These are phyloP conservation scores for Moringa oleifera DNA, from an alignment of 345 rosid genomes.

Conservation along the genomic window DNA sequence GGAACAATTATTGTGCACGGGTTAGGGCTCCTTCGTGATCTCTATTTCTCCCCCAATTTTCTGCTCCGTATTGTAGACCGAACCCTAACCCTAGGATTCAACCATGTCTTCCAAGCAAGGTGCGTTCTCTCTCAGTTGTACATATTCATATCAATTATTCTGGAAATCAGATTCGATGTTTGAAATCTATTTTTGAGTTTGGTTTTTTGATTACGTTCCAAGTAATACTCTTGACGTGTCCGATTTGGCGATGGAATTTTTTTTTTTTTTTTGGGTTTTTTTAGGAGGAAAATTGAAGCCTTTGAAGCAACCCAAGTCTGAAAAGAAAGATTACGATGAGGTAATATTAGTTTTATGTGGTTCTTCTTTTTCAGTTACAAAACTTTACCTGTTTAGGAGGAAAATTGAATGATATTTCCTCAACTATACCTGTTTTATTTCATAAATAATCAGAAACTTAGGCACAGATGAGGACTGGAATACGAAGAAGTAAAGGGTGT, in stretches of 20 bases:
- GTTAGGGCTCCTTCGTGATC: too few relatives aligned
- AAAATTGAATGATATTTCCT: not conserved
- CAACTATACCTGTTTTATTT: too few relatives aligned
- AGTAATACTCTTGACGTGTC: not conserved
- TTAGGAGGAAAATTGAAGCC: conserved; percentile 83
- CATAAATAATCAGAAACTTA: too few relatives aligned
- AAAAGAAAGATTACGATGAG: conserved; percentile 78
- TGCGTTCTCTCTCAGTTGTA: not conserved
- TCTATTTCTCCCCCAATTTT: too few relatives aligned
- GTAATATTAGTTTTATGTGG: conserved; percentile 35
- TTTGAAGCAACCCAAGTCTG: conserved; percentile 69
- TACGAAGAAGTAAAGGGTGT: not conserved
- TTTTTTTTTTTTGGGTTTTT: not conserved
- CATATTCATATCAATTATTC: not conserved
- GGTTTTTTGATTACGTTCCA: not conserved
- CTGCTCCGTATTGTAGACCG: not conserved
- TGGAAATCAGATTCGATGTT: too few relatives aligned
- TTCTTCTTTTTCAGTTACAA: not conserved
- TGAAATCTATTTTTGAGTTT: not conserved
- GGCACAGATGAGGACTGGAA: too few relatives aligned
- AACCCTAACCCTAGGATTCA: conserved; percentile 19
- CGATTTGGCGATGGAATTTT: not conserved
- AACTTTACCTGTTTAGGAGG: not conserved
- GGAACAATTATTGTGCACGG: too few relatives aligned
- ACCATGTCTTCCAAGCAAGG: conserved; percentile 69